phyloP scores from a whole-genome alignment of 2,329 filamentous ascomycete species.

The Cercospora brassicicola region DNA sequence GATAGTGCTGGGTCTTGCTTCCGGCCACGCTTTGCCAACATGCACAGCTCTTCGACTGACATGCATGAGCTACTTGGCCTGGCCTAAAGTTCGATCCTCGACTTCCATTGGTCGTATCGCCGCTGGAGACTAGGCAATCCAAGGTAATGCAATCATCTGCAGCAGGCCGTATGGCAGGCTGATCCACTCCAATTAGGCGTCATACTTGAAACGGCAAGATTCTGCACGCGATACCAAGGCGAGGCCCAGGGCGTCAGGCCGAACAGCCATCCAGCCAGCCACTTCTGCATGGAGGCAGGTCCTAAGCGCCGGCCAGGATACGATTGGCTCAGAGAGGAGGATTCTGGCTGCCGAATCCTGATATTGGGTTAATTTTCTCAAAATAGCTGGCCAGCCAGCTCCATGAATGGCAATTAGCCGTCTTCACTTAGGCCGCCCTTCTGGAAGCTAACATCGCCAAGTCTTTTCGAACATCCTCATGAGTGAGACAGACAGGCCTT shows the following conservation, averaged over 20 bases:
- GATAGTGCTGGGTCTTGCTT: neutral
- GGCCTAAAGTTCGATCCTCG: neutral
- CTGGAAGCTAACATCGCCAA: neutral
- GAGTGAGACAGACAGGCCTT: neutral
- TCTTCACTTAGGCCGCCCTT: neutral
- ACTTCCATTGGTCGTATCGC: neutral
- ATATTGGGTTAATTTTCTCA: constrained; percentile 21
- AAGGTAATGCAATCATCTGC: constrained; percentile 19
- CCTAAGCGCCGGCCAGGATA: constrained; percentile 25
- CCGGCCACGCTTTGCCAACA: neutral
- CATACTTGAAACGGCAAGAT: constrained; percentile 21
- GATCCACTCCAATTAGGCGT: constrained; percentile 6
- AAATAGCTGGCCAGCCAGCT: constrained; percentile 16
- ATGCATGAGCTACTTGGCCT: neutral
- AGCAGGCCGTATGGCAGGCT: constrained; percentile 17
- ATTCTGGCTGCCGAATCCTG: neutral
- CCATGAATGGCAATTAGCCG: constrained; percentile 12
- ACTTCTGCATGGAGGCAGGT: constrained; percentile 15
- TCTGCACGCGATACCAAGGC: constrained; percentile 7
- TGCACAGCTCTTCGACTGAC: neutral
- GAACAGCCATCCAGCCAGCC: constrained; percentile 19
- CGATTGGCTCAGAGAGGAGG: constrained; percentile 17
- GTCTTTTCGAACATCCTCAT: neutral
- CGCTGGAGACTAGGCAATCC: constrained; percentile 6
- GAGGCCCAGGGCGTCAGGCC: constrained; percentile 10